Evolutionary conservation across 371 early-diverging fungal species (phyloP).

Genomic region (Umbelopsis sp.): DNA sequence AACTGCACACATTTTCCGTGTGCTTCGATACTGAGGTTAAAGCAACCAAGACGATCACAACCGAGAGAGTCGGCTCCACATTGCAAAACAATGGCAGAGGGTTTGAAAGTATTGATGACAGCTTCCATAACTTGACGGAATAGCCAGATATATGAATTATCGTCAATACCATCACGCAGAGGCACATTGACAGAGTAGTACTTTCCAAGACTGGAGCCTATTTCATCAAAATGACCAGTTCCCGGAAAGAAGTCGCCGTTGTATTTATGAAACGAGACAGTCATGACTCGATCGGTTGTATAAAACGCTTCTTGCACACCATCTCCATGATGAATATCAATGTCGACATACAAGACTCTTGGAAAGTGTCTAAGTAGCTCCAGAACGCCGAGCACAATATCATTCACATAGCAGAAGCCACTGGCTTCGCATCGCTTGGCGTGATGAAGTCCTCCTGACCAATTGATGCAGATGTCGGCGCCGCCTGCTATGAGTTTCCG

Average conservation of each 20-base stretch:
- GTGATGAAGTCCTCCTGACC: constrained; percentile 97
- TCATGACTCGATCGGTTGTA: constrained; percentile 89
- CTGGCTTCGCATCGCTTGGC: constrained; percentile 92
- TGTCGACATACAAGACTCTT: constrained; percentile 93
- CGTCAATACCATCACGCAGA: constrained; percentile 89
- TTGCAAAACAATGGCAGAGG: constrained; percentile 89
- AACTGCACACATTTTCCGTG: constrained; percentile 91
- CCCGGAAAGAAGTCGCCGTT: constrained; percentile 95
- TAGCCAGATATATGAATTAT: constrained; percentile 78
- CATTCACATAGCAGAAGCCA: constrained; percentile 97
- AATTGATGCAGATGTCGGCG: constrained; percentile 90
- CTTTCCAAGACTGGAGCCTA: constrained; percentile 76
- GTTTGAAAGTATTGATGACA: constrained; percentile 79
- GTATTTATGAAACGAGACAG: constrained; percentile 94
- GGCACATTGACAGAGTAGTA: constrained; percentile 93
- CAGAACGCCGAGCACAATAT: constrained; percentile 91
- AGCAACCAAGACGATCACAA: constrained; percentile 89
- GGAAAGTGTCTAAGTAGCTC: constrained; percentile 83
- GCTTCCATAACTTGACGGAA: constrained; percentile 85
- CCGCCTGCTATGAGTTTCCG: constrained; percentile 75
- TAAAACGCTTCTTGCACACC: constrained; percentile 97
- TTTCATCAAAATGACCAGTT: constrained; percentile 86
- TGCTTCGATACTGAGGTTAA: constrained; percentile 87
- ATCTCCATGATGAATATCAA: constrained; percentile 97
- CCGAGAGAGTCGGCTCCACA: constrained; percentile 97